Evolutionary conservation across 2,329 filamentous ascomycete genomes (phyloP).

Genomic region (Sarocladium strictum): DNA sequence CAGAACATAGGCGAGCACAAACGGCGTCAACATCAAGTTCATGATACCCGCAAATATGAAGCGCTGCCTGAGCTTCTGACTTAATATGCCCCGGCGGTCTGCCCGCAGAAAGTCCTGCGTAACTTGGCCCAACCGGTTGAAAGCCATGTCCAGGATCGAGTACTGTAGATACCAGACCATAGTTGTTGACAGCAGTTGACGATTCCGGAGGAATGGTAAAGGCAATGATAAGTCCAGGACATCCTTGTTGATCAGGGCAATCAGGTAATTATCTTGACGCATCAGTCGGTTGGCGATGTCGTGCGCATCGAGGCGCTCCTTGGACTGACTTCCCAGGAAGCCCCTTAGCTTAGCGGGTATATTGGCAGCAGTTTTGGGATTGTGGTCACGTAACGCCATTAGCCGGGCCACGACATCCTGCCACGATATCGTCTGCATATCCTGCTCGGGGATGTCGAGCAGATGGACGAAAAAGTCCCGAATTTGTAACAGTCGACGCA

Average conservation of each 20-base stretch:
- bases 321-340: constrained; percentile 77
- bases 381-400: constrained; percentile 77
- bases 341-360: constrained; percentile 44
- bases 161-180: constrained; percentile 90
- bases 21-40: constrained; percentile 80
- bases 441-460: constrained; percentile 71
- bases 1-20: constrained; percentile 79
- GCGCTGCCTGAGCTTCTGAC: constrained; percentile 68
- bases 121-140: constrained; percentile 83
- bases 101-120: constrained; percentile 80
- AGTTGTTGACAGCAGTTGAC: constrained; percentile 81
- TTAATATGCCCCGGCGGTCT: constrained; percentile 71
- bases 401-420: constrained; percentile 82
- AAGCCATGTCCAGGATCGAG: constrained; percentile 88
- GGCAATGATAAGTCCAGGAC: constrained; percentile 81
- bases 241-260: constrained; percentile 96
- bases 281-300: constrained; percentile 96
- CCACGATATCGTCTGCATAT: constrained; percentile 94
- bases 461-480: constrained; percentile 82
- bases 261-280: constrained; percentile 94
- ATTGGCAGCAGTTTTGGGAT: constrained; percentile 67
- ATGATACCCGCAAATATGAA: constrained; percentile 80
- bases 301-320: constrained; percentile 90
- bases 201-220: constrained; percentile 72
- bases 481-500: constrained; percentile 67